Conservation (phyloP, 177 flowering plant species). For the Vitis hybrid region DNA sequence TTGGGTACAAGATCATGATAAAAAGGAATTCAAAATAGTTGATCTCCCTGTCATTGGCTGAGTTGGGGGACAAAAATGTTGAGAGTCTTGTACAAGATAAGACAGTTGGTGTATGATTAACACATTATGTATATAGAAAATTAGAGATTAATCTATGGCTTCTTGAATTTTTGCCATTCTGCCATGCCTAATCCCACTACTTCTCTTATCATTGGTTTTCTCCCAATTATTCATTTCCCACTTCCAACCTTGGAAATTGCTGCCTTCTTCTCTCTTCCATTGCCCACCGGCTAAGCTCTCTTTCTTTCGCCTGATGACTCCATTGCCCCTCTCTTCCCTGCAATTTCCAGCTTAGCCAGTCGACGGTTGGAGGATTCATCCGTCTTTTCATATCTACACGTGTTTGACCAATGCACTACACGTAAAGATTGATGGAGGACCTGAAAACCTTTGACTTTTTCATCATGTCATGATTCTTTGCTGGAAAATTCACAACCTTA, state of each 20-base stretch:
- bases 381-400: slow-evolving; percentile 2
- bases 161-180: not conserved
- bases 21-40: no score
- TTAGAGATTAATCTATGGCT: not conserved
- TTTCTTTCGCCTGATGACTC: no score
- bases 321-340: no score
- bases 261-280: no score
- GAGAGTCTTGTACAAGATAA: no score
- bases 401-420: not conserved
- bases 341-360: no score
- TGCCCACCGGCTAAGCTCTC: no score
- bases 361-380: not conserved
- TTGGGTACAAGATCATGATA: no score
- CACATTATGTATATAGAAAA: not conserved
- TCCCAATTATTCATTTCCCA: slow-evolving; percentile 9
- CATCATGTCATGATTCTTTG: not conserved
- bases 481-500: not conserved
- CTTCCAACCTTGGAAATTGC: not conserved
- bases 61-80: no score
- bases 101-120: no score
- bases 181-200: slow-evolving; percentile 7
- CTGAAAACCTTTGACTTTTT: slow-evolving; percentile 4
- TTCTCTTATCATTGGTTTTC: not conserved
- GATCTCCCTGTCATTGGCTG: no score
- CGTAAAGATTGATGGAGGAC: not conserved